These are phyloP conservation scores for Quercus berberidifolia DNA, from an alignment of 306 rosid species.

Conservation along the genomic window DNA sequence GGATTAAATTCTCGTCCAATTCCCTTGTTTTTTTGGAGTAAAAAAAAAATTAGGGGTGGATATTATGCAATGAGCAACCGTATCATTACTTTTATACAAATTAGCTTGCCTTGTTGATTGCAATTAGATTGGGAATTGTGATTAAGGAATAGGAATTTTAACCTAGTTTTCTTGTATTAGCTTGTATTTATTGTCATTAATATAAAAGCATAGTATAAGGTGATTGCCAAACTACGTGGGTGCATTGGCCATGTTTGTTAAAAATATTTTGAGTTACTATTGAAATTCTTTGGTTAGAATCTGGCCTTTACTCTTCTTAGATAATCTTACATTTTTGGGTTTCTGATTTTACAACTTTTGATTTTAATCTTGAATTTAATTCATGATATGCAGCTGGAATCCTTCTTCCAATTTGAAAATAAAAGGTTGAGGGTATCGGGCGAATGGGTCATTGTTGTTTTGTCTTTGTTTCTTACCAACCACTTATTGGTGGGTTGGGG, in stretches of 20 bases:
- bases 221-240: background rate
- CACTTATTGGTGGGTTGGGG: background rate
- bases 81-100: background rate
- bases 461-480: background rate
- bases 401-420: no score
- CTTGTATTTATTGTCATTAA: background rate
- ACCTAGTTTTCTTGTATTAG: background rate
- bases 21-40: background rate
- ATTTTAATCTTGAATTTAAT: background rate
- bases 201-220: background rate
- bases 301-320: background rate
- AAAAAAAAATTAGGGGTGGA: no score
- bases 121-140: background rate
- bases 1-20: background rate
- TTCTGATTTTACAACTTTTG: background rate
- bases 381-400: no score
- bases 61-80: no score
- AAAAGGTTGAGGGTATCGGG: no score
- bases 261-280: background rate
- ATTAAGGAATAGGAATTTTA: background rate
- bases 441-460: background rate
- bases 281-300: background rate
- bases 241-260: background rate
- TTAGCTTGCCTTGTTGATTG: background rate
- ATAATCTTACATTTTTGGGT: background rate